Evolutionary conservation across 2,329 filamentous ascomycete species (phyloP).

Genomic region (Coniochaeta sp.): DNA sequence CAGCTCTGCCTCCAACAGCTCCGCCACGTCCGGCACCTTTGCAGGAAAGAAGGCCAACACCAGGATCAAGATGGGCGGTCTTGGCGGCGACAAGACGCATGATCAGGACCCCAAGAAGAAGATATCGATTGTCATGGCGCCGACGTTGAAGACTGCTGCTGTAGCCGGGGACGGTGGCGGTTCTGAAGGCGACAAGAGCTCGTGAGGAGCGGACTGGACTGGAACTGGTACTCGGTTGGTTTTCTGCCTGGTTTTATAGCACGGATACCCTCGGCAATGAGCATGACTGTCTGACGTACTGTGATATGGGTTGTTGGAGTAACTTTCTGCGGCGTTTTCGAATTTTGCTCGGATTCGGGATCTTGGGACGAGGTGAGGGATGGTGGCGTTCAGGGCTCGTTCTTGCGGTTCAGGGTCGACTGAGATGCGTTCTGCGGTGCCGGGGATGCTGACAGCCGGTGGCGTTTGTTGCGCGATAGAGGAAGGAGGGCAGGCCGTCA

Average conservation of each 20-base stretch:
- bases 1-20: conserved; percentile 33
- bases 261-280: conserved; percentile 1
- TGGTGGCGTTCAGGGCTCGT: neutral
- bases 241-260: neutral
- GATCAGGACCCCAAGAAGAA: conserved; percentile 39
- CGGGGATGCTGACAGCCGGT: too few species aligned
- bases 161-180: conserved; percentile 9
- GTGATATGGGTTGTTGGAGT: neutral
- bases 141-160: conserved; percentile 28
- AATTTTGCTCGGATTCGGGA: neutral
- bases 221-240: neutral
- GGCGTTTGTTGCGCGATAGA: too few species aligned
- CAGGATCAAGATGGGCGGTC: conserved; percentile 39
- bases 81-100: conserved; percentile 27
- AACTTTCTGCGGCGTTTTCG: neutral
- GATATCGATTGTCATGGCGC: conserved; percentile 52
- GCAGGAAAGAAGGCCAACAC: conserved; percentile 27
- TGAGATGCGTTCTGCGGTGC: too few species aligned
- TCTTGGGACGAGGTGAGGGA: too few species aligned
- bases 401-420: neutral
- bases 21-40: conserved; percentile 19
- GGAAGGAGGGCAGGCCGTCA: too few species aligned
- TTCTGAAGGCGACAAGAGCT: conserved; percentile 2
- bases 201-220: neutral
- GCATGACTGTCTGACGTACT: neutral